Percentiles rank a stretch among this genome's conserved stretches.
Conservation (phyloP, 768 basidiomycete species). For the Mycena metata region DNA sequence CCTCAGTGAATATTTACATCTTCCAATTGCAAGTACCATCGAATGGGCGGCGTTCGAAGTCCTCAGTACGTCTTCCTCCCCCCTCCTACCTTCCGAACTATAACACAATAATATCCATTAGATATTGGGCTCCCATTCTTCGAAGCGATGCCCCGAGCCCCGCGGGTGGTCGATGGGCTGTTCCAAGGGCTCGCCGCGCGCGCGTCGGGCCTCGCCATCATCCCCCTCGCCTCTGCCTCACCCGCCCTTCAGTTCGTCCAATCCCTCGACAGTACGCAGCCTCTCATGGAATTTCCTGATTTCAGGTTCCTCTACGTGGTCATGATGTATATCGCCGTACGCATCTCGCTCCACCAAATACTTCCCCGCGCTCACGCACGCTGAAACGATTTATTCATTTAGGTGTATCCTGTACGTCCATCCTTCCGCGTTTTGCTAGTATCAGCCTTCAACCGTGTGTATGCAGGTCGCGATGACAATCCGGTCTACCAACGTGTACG, state of each 20-base stretch:
- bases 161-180: conserved; percentile 58
- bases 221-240: conserved; percentile 63
- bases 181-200: conserved; percentile 69
- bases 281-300: no score
- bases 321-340: conserved; percentile 81
- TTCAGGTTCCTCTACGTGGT: conserved; percentile 81
- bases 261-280: no score
- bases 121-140: conserved; percentile 58
- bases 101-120: conserved; percentile 31
- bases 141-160: conserved; percentile 53
- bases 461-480: conserved; percentile 71
- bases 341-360: conserved; percentile 40
- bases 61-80: conserved; percentile 53
- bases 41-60: conserved; percentile 83
- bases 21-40: conserved; percentile 54
- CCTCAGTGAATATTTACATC: not conserved
- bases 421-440: no score
- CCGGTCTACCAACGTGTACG: conserved; percentile 74
- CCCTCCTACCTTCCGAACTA: not conserved
- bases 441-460: not conserved
- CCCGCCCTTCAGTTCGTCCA: conserved; percentile 79
- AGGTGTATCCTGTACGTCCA: conserved; percentile 61
- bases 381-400: no score
- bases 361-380: not conserved
- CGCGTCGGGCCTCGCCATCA: conserved; percentile 66